A percentile compares a stretch with the other conserved stretches of the same genome.
phyloP scores from a whole-genome alignment of 2,329 filamentous ascomycete species.

The Pyricularia sp. region DNA sequence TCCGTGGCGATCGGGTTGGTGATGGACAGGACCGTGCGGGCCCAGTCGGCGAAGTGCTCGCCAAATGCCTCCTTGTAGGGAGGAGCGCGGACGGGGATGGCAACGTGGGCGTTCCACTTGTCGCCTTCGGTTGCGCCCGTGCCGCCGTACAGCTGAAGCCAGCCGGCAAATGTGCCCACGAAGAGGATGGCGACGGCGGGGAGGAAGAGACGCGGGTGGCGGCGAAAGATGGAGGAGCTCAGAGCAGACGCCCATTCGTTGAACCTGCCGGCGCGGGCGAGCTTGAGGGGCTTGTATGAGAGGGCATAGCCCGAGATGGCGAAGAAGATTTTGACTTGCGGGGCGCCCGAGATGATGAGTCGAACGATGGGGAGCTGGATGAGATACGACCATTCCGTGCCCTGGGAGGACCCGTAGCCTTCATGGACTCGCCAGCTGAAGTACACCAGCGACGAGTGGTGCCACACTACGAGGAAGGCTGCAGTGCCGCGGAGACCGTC shows the following conservation, averaged over 20 bases:
- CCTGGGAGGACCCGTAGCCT: slow-evolving; percentile 12
- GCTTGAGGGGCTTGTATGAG: slow-evolving; percentile 12
- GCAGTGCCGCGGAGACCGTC: slow-evolving; percentile 43
- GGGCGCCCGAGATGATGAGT: slow-evolving; percentile 19
- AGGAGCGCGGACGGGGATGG: slow-evolving; percentile 6
- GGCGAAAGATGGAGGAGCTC: slow-evolving; percentile 10
- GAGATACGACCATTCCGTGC: slow-evolving; percentile 5
- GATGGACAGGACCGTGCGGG: slow-evolving; percentile 2
- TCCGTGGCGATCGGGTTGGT: slow-evolving; percentile 29
- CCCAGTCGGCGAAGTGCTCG: slow-evolving; percentile 6
- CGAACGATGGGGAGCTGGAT: slow-evolving; percentile 24
- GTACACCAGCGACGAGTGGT: slow-evolving; percentile 24
- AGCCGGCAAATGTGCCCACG: slow-evolving; percentile 4
- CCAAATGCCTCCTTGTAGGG: background rate
- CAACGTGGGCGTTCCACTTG: slow-evolving; percentile 4
- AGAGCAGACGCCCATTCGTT: slow-evolving; percentile 7
- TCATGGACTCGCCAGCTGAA: slow-evolving; percentile 17
- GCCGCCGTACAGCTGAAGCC: slow-evolving; percentile 8
- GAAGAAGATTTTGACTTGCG: slow-evolving; percentile 28
- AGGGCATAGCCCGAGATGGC: slow-evolving; percentile 28
- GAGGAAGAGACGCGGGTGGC: slow-evolving; percentile 11
- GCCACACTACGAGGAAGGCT: slow-evolving; percentile 39
- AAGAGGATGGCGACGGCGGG: slow-evolving; percentile 9
- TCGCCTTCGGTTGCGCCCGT: background rate
- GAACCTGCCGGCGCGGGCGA: slow-evolving; percentile 8